These are phyloP conservation scores for thale cress (Arabidopsis thaliana) DNA, from an alignment of 345 rosid genomes.

Conservation along the genomic window TAIR10.1 NC_003074.8:8158501-8159000, in stretches of 20 bases:
- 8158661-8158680: not conserved
- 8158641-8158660: not conserved
- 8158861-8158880: not conserved
- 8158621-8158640: not conserved
- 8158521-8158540: not conserved
- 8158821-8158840: not conserved
- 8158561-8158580: not conserved
- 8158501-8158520: not conserved
- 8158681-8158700: no score
- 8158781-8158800: not conserved
- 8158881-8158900: not conserved
- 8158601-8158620: not conserved
- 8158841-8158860: not conserved
- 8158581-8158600: not conserved
- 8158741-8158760: not conserved
- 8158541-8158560: no score
- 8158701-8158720: no score
- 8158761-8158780: not conserved
- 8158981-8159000: not conserved
- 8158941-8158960: constrained; percentile 7
- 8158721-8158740: not conserved
- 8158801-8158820: not conserved
- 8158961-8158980: constrained; percentile 8
- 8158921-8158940: not conserved
- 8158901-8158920: constrained; percentile 3